phyloP scores from a whole-genome alignment of 805 yeast genomes.

The Ogataea methanolica region DNA sequence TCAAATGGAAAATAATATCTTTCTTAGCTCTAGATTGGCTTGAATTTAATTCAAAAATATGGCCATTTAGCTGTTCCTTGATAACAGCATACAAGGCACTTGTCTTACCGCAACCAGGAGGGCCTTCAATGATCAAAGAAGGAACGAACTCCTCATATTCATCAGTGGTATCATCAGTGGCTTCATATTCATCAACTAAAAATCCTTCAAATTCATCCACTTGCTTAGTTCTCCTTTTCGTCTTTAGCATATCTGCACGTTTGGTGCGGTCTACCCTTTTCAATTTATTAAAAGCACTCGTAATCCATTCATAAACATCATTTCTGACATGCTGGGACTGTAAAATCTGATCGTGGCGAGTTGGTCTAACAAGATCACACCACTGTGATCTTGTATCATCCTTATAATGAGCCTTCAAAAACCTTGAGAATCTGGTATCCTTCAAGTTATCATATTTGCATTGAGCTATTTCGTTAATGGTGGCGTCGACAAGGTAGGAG shows the following conservation, averaged over 20 bases:
- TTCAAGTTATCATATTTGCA: background rate
- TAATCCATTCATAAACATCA: constrained; percentile 36
- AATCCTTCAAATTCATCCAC: constrained; percentile 29
- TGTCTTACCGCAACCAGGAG: constrained; percentile 74
- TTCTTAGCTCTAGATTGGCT: constrained; percentile 69
- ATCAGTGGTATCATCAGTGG: constrained; percentile 19
- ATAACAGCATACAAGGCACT: constrained; percentile 66
- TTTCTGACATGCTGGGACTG: constrained; percentile 24
- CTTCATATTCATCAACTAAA: constrained; percentile 33
- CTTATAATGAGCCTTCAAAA: background rate
- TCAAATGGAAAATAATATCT: constrained; percentile 59
- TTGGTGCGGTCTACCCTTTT: constrained; percentile 26
- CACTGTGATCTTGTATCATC: constrained; percentile 25
- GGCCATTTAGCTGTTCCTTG: constrained; percentile 52
- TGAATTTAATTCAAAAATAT: constrained; percentile 76
- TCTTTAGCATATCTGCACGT: constrained; percentile 18
- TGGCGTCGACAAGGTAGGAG: too few relatives aligned
- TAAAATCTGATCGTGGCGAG: constrained; percentile 30
- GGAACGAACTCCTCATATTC: constrained; percentile 50
- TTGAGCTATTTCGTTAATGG: background rate
- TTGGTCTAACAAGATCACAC: constrained; percentile 44
- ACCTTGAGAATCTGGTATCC: constrained; percentile 2
- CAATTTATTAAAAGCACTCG: constrained; percentile 32
- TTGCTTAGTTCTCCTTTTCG: constrained; percentile 15
- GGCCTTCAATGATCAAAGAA: constrained; percentile 63